A percentile compares a stretch with the other conserved stretches of the same genome.
Evolutionary conservation across 257 asterid species (phyloP).

Genomic region (Phtheirospermum japonicum): DNA sequence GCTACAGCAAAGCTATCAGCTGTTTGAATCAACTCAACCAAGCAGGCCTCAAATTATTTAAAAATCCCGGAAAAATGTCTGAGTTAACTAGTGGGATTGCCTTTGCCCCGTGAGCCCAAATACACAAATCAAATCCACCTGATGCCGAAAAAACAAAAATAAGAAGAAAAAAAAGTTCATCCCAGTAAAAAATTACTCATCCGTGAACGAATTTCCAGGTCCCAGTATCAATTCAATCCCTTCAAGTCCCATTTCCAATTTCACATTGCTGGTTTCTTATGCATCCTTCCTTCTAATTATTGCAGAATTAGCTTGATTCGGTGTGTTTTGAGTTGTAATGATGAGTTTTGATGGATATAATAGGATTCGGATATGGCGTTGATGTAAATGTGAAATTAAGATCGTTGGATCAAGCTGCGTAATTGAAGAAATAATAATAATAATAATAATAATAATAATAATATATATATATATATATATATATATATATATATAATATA

Average conservation of each 20-base stretch:
- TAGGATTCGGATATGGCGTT: not conserved
- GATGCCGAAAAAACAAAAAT: not conserved
- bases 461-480: no score
- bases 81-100: no score
- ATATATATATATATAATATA: no score
- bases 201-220: not conserved
- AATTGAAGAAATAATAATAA: slow-evolving; percentile 35
- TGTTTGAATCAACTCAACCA: no score
- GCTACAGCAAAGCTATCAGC: no score
- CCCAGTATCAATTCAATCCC: not conserved
- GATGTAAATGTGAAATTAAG: slow-evolving; percentile 18
- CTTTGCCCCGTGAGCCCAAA: not conserved
- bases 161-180: no score
- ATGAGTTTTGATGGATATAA: not conserved
- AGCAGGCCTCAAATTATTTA: no score
- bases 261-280: not conserved
- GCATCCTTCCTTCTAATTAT: not conserved
- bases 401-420: slow-evolving; percentile 27
- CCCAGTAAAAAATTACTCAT: not conserved
- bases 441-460: no score
- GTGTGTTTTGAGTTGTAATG: not conserved
- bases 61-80: no score
- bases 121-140: not conserved
- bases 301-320: not conserved
- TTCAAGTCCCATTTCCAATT: not conserved